A percentile compares a stretch with the other conserved stretches of the same genome.
These are phyloP conservation scores for Penicillium sp. DNA, from an alignment of 2,329 filamentous ascomycete species.

Conservation along the genomic window DNA sequence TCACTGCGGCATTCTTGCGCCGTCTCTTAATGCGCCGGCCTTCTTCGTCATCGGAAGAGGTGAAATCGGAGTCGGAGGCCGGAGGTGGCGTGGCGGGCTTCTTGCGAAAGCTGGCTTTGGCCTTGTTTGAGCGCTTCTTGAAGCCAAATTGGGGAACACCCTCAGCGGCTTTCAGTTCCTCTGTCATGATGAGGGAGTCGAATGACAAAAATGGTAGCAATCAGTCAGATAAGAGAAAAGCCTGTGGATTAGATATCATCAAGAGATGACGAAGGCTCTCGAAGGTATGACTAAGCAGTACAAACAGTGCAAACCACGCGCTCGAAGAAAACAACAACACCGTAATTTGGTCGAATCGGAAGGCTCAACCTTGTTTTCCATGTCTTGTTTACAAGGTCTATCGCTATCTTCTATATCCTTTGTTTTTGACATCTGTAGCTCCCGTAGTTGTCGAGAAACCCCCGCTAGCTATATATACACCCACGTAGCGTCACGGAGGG, in stretches of 20 bases:
- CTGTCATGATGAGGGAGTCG: conserved; percentile 26
- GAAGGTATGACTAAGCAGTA: conserved; percentile 11
- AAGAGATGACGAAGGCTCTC: conserved; percentile 10
- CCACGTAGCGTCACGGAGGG: not conserved
- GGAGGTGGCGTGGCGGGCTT: conserved; percentile 75
- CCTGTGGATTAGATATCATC: not conserved
- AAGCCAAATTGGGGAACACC: conserved; percentile 53
- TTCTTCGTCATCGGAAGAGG: conserved; percentile 72
- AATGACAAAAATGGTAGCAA: not conserved
- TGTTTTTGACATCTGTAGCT: not conserved
- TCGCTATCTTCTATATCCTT: no score
- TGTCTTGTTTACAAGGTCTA: not conserved
- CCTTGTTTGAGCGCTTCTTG: conserved; percentile 84
- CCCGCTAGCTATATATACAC: not conserved
- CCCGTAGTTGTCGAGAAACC: not conserved
- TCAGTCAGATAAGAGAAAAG: not conserved
- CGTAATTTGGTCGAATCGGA: conserved; percentile 5
- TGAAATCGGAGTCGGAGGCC: conserved; percentile 58
- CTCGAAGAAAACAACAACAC: conserved; percentile 12
- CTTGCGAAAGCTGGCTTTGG: conserved; percentile 76
- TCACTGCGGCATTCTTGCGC: conserved; percentile 67
- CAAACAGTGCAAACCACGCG: conserved; percentile 13
- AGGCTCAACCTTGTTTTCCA: not conserved
- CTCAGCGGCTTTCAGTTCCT: conserved; percentile 23
- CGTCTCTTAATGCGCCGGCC: conserved; percentile 77